Percentiles rank a stretch among this genome's conserved stretches.
Conservation (phyloP, 208 protist genomes). For the Crithidia bombi region DNA sequence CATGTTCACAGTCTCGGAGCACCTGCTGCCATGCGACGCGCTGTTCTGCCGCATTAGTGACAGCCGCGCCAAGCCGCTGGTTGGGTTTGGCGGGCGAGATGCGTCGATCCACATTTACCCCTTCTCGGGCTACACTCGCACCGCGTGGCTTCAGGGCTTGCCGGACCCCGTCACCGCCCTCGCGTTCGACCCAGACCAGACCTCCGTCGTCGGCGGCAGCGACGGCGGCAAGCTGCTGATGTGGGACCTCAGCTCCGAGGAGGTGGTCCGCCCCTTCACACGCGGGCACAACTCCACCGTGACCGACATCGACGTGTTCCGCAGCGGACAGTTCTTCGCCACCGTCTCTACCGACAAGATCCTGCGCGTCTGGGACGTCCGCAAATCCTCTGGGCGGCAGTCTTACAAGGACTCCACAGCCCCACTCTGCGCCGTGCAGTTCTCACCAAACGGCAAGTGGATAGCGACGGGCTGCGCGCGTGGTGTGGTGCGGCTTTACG, state of each 20-base stretch:
- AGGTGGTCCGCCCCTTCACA: slow-evolving; percentile 59
- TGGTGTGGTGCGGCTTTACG: slow-evolving; percentile 78
- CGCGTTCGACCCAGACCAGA: slow-evolving; percentile 68
- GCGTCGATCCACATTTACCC: slow-evolving; percentile 64
- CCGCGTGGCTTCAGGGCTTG: slow-evolving; percentile 60
- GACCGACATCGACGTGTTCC: slow-evolving; percentile 68
- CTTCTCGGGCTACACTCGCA: slow-evolving; percentile 57
- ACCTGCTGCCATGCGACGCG: slow-evolving; percentile 72
- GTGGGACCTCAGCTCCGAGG: slow-evolving; percentile 72
- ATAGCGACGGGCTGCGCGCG: slow-evolving; percentile 74
- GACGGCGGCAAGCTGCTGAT: slow-evolving; percentile 64
- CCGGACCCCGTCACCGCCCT: slow-evolving; percentile 62
- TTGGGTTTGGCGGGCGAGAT: slow-evolving; percentile 74
- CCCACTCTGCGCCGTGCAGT: slow-evolving; percentile 68
- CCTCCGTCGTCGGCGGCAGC: slow-evolving; percentile 57
- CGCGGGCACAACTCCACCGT: slow-evolving; percentile 69
- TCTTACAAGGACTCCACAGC: slow-evolving; percentile 68
- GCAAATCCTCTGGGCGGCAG: slow-evolving; percentile 74
- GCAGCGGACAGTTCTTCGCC: slow-evolving; percentile 65
- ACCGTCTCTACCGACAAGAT: slow-evolving; percentile 76
- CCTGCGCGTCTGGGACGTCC: slow-evolving; percentile 86
- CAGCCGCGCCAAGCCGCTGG: slow-evolving; percentile 57
- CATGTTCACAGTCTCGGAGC: slow-evolving; percentile 39
- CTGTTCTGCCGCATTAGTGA: slow-evolving; percentile 62
- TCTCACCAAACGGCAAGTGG: slow-evolving; percentile 76